phyloP scores from a whole-genome alignment of 2,329 filamentous ascomycete species.

The Macrophomina pseudophaseolina region DNA sequence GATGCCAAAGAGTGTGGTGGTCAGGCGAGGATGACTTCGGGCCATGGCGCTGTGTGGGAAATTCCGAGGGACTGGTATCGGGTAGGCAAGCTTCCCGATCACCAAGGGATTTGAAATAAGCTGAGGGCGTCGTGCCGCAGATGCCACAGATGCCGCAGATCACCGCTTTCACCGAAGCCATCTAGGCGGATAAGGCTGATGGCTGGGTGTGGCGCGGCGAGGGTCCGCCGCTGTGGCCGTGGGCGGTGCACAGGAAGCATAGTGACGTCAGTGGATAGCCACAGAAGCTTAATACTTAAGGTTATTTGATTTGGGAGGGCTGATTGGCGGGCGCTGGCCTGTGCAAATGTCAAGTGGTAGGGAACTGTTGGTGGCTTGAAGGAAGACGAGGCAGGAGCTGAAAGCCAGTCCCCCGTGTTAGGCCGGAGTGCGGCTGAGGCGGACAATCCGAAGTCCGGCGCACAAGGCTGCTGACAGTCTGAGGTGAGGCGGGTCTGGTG shows the following conservation, averaged over 20 bases:
- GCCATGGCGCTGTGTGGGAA: no score
- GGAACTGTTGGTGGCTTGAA: slow-evolving; percentile 8
- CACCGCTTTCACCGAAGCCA: background rate
- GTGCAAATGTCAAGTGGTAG: no score
- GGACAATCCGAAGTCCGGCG: background rate
- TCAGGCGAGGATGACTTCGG: no score
- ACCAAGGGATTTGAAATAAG: background rate
- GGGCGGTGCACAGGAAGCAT: background rate
- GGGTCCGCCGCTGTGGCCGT: background rate
- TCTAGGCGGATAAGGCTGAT: slow-evolving; percentile 9
- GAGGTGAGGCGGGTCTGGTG: slow-evolving; percentile 14
- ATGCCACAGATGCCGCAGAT: background rate
- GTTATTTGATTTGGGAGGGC: background rate
- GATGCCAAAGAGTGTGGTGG: no score
- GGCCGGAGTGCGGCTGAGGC: slow-evolving; percentile 2
- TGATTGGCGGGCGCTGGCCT: background rate
- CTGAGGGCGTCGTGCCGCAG: background rate
- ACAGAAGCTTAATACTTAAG: slow-evolving; percentile 15
- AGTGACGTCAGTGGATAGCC: background rate
- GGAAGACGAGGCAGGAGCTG: background rate
- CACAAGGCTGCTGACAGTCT: slow-evolving; percentile 17
- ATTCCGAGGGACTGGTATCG: no score
- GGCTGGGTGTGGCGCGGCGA: background rate
- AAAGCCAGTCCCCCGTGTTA: background rate
- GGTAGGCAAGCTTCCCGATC: no score